These are phyloP conservation scores for Arthroderma uncinatum DNA, from an alignment of 2,329 filamentous ascomycete species.

Conservation along the genomic window DNA sequence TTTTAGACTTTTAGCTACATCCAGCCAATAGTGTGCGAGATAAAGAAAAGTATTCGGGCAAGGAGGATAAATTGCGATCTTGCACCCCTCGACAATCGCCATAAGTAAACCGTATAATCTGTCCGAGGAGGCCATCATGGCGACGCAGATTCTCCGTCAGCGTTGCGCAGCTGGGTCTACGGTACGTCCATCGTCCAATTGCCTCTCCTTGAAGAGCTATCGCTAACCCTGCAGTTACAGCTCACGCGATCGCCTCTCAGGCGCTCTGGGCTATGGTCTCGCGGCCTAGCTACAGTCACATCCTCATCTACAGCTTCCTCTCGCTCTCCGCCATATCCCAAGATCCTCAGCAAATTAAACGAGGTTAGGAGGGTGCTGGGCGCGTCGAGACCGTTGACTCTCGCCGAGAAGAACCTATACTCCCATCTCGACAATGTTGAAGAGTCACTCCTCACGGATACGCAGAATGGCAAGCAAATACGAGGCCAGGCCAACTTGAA, in stretches of 20 bases:
- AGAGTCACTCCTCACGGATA: constrained; percentile 72
- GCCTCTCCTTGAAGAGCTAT: not conserved
- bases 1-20: not conserved
- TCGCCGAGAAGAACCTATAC: constrained; percentile 97
- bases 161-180: not conserved
- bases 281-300: constrained; percentile 14
- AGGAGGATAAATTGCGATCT: not conserved
- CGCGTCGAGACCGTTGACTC: constrained; percentile 53
- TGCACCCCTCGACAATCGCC: not conserved
- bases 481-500: constrained; percentile 86
- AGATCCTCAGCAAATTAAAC: constrained; percentile 64
- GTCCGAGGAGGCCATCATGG: not conserved
- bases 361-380: constrained; percentile 66
- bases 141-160: constrained; percentile 5
- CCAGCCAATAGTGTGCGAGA: constrained; percentile 7
- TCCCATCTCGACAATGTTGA: constrained; percentile 84
- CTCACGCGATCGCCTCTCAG: constrained; percentile 9
- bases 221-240: constrained; percentile 8
- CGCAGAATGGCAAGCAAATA: constrained; percentile 71
- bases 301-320: constrained; percentile 17
- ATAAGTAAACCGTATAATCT: not conserved
- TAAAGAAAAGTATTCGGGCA: not conserved
- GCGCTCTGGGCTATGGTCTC: constrained; percentile 5
- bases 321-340: constrained; percentile 67
- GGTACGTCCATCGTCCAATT: not conserved